phyloP scores from a whole-genome alignment of 2,329 filamentous ascomycete genomes.

The Xylogone sp. region DNA sequence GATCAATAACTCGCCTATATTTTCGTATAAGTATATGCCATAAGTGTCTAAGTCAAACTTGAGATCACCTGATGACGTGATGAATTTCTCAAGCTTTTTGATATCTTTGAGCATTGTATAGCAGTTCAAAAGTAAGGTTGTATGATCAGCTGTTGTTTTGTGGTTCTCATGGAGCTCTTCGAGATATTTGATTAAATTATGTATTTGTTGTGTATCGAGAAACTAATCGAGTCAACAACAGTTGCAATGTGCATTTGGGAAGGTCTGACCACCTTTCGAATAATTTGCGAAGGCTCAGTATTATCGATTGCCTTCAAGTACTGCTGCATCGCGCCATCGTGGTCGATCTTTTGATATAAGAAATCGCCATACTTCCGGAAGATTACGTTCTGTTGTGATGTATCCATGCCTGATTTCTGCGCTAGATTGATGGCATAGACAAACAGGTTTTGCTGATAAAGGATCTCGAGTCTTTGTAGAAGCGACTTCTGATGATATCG shows the following conservation, averaged over 20 bases:
- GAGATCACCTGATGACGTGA: conserved; percentile 88
- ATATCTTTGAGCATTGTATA: conserved; percentile 98
- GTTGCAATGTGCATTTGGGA: neutral
- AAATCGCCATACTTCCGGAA: conserved; percentile 93
- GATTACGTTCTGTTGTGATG: conserved; percentile 81
- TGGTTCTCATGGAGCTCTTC: conserved; percentile 95
- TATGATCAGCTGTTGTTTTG: conserved; percentile 91
- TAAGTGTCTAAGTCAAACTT: conserved; percentile 96
- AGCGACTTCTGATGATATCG: conserved; percentile 89
- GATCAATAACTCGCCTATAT: too few species aligned
- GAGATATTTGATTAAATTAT: conserved; percentile 94
- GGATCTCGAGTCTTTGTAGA: conserved; percentile 84
- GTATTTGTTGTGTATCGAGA: conserved; percentile 93
- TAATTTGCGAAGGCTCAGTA: conserved; percentile 93
- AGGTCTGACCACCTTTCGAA: conserved; percentile 71
- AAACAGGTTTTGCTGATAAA: conserved; percentile 93
- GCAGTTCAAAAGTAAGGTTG: conserved; percentile 89
- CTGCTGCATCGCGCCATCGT: conserved; percentile 96
- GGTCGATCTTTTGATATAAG: conserved; percentile 91
- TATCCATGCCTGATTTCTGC: conserved; percentile 79
- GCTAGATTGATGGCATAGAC: conserved; percentile 88
- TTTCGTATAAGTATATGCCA: too few species aligned
- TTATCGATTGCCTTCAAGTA: conserved; percentile 95
- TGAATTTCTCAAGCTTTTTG: conserved; percentile 92
- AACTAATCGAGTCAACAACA: conserved; percentile 53